Conservation (phyloP, 495 filamentous ascomycete species). For the Rostrohypoxylon terebratum region DNA sequence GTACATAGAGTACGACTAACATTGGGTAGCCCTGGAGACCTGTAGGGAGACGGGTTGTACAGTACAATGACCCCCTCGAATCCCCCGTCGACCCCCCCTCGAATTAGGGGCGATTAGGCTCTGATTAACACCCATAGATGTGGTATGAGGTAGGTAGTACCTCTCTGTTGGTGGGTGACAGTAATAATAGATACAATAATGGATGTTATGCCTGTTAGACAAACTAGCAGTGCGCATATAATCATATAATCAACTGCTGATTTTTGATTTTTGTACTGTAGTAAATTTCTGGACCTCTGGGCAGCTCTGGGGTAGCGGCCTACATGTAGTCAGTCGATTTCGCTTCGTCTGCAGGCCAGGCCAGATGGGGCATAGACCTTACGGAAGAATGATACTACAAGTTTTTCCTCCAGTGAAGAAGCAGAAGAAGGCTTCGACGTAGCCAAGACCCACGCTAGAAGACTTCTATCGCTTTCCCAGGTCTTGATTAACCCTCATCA, state of each 20-base stretch:
- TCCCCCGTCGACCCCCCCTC: conserved; percentile 10
- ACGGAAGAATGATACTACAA: conserved; percentile 39
- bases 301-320: conserved; percentile 25
- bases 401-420: conserved; percentile 45
- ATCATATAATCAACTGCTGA: conserved; percentile 27
- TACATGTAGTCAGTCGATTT: conserved; percentile 33
- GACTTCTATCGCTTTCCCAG: conserved; percentile 8
- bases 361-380: conserved; percentile 31
- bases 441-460: conserved; percentile 32
- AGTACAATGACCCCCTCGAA: conserved; percentile 19
- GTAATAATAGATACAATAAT: conserved; percentile 14
- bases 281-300: conserved; percentile 17
- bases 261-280: too few species aligned
- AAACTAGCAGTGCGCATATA: conserved; percentile 20
- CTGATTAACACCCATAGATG: conserved; percentile 15
- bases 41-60: conserved; percentile 10
- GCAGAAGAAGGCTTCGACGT: conserved; percentile 20
- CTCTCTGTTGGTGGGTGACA: conserved; percentile 28
- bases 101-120: conserved; percentile 22
- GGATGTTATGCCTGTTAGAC: conserved; percentile 16
- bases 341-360: conserved; percentile 35
- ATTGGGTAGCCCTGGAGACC: conserved; percentile 15
- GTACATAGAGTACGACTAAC: not conserved
- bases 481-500: not conserved
- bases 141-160: conserved; percentile 38